These are phyloP conservation scores for Polygonum aviculare DNA, from an alignment of 148 eudicot species.

Conservation along the genomic window DNA sequence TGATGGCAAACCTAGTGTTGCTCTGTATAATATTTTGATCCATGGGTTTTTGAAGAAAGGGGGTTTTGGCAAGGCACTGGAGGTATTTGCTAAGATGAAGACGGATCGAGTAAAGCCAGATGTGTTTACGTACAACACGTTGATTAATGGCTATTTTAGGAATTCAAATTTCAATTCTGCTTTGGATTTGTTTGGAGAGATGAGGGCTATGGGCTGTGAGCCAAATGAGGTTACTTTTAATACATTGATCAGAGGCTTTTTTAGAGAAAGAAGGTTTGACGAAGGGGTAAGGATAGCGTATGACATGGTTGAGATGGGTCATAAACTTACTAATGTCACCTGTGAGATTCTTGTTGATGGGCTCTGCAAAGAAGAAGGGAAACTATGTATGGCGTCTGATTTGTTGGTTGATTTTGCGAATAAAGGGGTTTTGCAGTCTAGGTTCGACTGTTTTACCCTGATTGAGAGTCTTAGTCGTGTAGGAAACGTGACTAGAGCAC, in stretches of 20 bases:
- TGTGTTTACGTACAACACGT: constrained; percentile 70
- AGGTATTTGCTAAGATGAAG: constrained; percentile 47
- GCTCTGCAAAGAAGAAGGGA: constrained; percentile 45
- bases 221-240: constrained; percentile 91
- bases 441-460: constrained; percentile 49
- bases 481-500: constrained; percentile 44
- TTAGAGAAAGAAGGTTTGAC: constrained; percentile 52
- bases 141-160: constrained; percentile 71
- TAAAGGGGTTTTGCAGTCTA: constrained; percentile 51
- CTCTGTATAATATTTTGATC: constrained; percentile 61
- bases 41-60: constrained; percentile 63
- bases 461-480: constrained; percentile 48
- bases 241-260: constrained; percentile 75
- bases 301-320: constrained; percentile 77
- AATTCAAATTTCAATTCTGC: constrained; percentile 40
- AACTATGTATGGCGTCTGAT: constrained; percentile 44
- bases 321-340: constrained; percentile 49
- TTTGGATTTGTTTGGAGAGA: constrained; percentile 70
- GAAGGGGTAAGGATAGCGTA: constrained; percentile 72
- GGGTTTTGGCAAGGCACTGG: constrained; percentile 40
- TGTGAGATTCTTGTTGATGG: constrained; percentile 83
- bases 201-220: constrained; percentile 55
- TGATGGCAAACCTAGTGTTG: constrained; percentile 75
- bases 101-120: constrained; percentile 77
- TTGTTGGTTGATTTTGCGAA: constrained; percentile 60